Evolutionary conservation across 306 rosid species (phyloP), one percentile per base, ranked within the genome.

Genomic region (Quercus parvula): DNA sequence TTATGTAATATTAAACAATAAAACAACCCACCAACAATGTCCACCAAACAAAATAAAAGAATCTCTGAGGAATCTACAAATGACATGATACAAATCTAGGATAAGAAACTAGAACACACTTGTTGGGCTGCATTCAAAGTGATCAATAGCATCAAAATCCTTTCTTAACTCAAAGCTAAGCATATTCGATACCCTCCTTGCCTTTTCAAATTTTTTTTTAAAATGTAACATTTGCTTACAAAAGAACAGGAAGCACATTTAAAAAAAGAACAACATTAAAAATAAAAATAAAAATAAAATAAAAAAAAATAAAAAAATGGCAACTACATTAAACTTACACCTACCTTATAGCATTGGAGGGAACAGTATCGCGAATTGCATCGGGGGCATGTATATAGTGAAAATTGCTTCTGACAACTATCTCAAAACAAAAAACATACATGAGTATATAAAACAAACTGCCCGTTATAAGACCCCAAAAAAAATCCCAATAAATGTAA

Each of bases 331-430:
- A 6, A 49, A 78, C 70, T 41, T 41, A 8, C 35, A 54, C 82
- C 28, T 85, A 95, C 97, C 88, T 95, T 92, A 85, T 92, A 92
- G 82, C 98, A 95, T 22, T 75, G 97, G 71, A 92, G 91, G 46
- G 98, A 95, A 58, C 97, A 92, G 82, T 91, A 95, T 11, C 94
- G 89, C 0, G 96, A 91, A 86, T 92, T 95, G 86, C 99, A 95
- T 18, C 97, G 94, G 77, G 99, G 99, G 73, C 98, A 95, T 5
- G 99, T 91, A 81, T 92, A 95, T 35, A 91, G 94, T 24, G 97
- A 95, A 79, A 95, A 95, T 73, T 95, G 99, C 87, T 90, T 95
- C 82, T 90, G 97, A 77, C 99, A 92, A 38, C 99, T 94, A 87
- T 74, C 6, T 15, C 83, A 3, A 61, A 35, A 75, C 55, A 18